Base-by-base conservation (phyloP, 441 rosid genomes). In the Gossypium armourianum region DNA sequence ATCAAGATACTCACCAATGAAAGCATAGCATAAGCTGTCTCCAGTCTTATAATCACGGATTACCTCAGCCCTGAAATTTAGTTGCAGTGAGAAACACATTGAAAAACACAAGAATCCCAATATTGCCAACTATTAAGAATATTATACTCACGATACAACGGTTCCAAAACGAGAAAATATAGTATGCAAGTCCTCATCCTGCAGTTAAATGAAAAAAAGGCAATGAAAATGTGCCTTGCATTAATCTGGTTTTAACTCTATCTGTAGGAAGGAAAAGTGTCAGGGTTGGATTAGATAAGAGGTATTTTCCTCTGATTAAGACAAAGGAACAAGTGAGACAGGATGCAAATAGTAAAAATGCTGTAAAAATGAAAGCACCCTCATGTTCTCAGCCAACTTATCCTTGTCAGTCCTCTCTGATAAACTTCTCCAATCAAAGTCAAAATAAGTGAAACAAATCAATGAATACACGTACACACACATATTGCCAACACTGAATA, bases 171-270 rank as follows among this genome's bases (percentile, higher is more conserved):
- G 96, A 72, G 99, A 95, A 80, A 93, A 92, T 64, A 95, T 95
- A n/a, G 95, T 92, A 78, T 89, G 90, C 74, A 95, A 79, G 78
- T 95, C 99, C 80, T 92, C 98, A 72, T 95, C 99, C 99, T 95
- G 88, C 85, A 83, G 24, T 32, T 49, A 71, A 32, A 32, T 32
- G 43, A 32, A 75, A 68, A 52, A 52, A 66, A n/a, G 71, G 24
- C 40, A 50, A 76, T 32, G 71, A 68, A 73, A 12, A 53, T 71
- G 3, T 10, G 16, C 47, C 23, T n/a, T 49, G 9, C 12, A 1
- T 40, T 21, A 28, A 20, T 57, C 50, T 61, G 68, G 29, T 50
- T 45, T 69, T 57, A 43, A 57, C 50, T 8, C 21, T 50, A 15
- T 55, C 13, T 69, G 54, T 15, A n/a, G 53, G 17, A 55, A 68